These are phyloP conservation scores for Beauveria caledonica DNA, from an alignment of 2,329 filamentous ascomycete genomes.

Conservation along the genomic window DNA sequence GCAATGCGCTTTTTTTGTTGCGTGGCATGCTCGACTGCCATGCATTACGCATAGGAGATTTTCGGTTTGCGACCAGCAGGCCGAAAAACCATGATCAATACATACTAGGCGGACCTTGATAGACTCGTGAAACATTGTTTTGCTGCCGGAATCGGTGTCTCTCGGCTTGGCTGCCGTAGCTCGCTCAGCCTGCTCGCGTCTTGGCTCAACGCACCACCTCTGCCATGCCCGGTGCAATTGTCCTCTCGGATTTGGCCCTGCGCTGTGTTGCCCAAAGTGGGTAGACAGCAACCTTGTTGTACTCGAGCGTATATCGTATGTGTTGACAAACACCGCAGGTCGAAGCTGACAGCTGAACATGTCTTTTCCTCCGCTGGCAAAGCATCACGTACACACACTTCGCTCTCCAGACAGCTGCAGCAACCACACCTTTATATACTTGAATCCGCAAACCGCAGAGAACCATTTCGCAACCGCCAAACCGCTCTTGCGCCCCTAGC, in stretches of 20 bases:
- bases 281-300: not conserved
- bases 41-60: too few species aligned
- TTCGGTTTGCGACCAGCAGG: too few species aligned
- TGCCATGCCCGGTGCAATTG: not conserved
- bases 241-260: not conserved
- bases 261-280: not conserved
- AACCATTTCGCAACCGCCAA: not conserved
- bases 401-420: not conserved
- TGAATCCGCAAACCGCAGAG: not conserved
- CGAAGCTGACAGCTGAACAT: not conserved
- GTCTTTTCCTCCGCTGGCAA: too few species aligned
- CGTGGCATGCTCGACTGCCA: too few species aligned
- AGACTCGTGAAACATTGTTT: not conserved
- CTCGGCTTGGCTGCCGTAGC: not conserved
- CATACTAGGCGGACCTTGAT: not conserved
- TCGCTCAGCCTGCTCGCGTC: not conserved
- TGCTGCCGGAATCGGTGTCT: not conserved
- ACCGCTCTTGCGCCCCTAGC: not conserved
- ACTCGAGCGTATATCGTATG: not conserved
- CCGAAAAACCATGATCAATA: too few species aligned
- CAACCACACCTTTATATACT: not conserved
- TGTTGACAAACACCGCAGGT: not conserved
- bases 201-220: not conserved
- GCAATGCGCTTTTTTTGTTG: too few species aligned
- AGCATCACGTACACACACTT: not conserved